These are phyloP conservation scores for Scenedesmus sp. DNA, from an alignment of 163 green algal genomes.

Conservation along the genomic window DNA sequence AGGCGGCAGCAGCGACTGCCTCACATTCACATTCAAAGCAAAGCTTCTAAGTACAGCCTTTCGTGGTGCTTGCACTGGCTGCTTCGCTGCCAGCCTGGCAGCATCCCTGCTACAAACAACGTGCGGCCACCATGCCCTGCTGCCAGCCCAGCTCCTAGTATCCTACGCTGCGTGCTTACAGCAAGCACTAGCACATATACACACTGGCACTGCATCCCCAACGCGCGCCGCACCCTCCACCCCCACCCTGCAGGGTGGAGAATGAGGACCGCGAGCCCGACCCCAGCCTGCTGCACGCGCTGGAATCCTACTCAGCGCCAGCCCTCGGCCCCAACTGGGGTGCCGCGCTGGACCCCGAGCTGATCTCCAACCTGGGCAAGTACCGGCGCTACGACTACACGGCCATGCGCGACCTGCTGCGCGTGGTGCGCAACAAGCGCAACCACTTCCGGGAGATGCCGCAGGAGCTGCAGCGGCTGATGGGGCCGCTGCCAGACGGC, in stretches of 20 bases:
- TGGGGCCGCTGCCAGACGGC: conserved; percentile 85
- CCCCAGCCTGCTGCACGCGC: conserved; percentile 67
- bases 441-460: conserved; percentile 97
- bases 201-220: not conserved
- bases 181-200: no score
- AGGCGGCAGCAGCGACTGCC: no score
- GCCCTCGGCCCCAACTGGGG: conserved; percentile 81
- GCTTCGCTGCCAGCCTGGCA: not conserved
- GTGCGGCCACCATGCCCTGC: no score
- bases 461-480: conserved; percentile 76
- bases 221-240: no score
- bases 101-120: no score
- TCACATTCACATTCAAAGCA: no score
- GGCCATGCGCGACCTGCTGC: conserved; percentile 93
- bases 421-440: conserved; percentile 98
- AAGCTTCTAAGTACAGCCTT: no score
- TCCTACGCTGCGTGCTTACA: not conserved
- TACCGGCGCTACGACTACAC: conserved; percentile 85
- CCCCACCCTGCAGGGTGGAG: conserved; percentile 86
- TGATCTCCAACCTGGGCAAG: conserved; percentile 89
- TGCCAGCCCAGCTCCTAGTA: not conserved
- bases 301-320: conserved; percentile 65
- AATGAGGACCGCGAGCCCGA: conserved; percentile 91
- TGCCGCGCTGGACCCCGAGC: conserved; percentile 70
- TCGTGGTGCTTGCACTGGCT: not conserved